A percentile compares a stretch with the other conserved stretches of the same genome.
Conservation (phyloP, 192 early-diverging fungal species). For the Geranomyces variabilis region DNA sequence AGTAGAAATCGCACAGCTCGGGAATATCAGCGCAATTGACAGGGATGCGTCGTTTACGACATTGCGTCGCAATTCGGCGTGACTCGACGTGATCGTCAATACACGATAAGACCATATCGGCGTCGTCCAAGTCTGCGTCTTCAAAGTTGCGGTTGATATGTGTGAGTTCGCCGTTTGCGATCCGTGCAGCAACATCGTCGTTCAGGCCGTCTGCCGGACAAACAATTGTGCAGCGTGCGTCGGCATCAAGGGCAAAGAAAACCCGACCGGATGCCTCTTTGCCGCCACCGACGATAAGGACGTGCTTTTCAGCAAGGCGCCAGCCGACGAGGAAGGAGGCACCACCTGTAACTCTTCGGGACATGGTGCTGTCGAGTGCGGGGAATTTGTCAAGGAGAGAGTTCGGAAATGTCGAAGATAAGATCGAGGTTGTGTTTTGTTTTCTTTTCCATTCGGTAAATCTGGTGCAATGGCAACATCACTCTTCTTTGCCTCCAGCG, state of each 20-base stretch:
- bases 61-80: constrained; percentile 62
- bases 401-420: too few relatives aligned
- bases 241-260: constrained; percentile 78
- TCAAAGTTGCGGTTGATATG: constrained; percentile 51
- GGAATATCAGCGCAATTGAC: constrained; percentile 94
- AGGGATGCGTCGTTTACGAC: constrained; percentile 71
- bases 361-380: background rate
- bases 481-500: too few relatives aligned
- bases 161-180: constrained; percentile 58
- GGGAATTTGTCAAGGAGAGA: too few relatives aligned
- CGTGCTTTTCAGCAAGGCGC: constrained; percentile 71
- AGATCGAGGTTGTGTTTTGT: too few relatives aligned
- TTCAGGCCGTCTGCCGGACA: constrained; percentile 62
- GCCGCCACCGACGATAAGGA: constrained; percentile 90
- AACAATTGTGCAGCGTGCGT: constrained; percentile 77
- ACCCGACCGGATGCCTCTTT: constrained; percentile 82
- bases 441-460: too few relatives aligned
- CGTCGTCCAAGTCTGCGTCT: constrained; percentile 47
- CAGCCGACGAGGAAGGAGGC: constrained; percentile 73
- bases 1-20: constrained; percentile 89
- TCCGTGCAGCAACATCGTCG: constrained; percentile 67
- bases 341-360: constrained; percentile 26
- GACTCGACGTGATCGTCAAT: constrained; percentile 72
- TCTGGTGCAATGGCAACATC: too few relatives aligned
- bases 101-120: constrained; percentile 40